Percentiles rank a stretch among this genome's conserved stretches.
Evolutionary conservation across 2,329 filamentous ascomycete genomes (phyloP).

Genomic region (Fusarium verticillioides): DNA sequence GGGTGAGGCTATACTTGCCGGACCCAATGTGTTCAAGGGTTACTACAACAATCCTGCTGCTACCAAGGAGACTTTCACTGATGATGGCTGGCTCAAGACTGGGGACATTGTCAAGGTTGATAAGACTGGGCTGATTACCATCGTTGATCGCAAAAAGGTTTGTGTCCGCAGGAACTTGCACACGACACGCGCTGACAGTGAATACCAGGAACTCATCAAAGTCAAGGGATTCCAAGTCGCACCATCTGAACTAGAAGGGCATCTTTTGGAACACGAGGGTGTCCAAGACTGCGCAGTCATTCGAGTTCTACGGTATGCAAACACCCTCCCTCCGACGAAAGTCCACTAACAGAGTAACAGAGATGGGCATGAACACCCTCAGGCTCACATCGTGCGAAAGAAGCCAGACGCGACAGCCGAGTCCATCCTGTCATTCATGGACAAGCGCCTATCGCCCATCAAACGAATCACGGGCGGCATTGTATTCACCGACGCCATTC

Average conservation of each 20-base stretch:
- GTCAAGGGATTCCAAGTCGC: slow-evolving; percentile 17
- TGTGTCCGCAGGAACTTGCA: accelerated
- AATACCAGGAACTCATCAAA: slow-evolving; percentile 6
- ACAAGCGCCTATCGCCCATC: not conserved
- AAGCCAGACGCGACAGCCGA: not conserved
- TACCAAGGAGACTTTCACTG: not conserved
- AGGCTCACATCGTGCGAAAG: slow-evolving; percentile 5
- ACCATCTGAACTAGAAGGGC: slow-evolving; percentile 13
- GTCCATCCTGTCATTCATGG: slow-evolving; percentile 8
- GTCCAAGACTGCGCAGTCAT: slow-evolving; percentile 12
- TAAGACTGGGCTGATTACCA: not conserved
- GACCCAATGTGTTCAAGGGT: not conserved
- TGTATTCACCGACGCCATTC: not conserved
- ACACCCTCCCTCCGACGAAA: not conserved
- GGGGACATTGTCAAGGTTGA: slow-evolving; percentile 1
- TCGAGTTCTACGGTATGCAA: not conserved
- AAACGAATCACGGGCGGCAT: slow-evolving; percentile 9
- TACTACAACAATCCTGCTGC: slow-evolving; percentile 1
- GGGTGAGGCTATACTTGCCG: not conserved
- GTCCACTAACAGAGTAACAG: not conserved
- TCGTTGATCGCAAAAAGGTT: slow-evolving; percentile 18
- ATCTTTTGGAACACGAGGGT: slow-evolving; percentile 2
- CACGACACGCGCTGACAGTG: accelerated
- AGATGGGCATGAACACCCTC: slow-evolving; percentile 2
- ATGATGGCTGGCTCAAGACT: slow-evolving; percentile 4